A percentile compares a stretch with the other conserved stretches of the same genome.
Conservation (phyloP, 805 yeast genomes). For the Kazachstania martiniae region DNA sequence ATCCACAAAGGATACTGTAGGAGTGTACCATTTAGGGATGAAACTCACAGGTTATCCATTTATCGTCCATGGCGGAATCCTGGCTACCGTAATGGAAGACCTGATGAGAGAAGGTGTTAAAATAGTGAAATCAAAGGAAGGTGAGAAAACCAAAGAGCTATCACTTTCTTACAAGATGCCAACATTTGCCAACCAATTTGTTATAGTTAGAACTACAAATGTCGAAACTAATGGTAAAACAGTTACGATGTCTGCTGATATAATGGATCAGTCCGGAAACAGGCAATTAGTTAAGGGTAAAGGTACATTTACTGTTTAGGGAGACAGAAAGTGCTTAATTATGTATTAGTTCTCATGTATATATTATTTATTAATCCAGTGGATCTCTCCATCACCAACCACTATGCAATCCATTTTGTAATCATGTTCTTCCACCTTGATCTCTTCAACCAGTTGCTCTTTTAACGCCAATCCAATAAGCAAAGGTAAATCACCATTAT, state of each 20-base stretch:
- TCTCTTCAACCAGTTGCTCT: constrained; percentile 18
- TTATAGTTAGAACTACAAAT: constrained; percentile 48
- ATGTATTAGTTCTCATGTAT: background rate
- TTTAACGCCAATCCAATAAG: constrained; percentile 23
- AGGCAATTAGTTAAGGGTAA: constrained; percentile 46
- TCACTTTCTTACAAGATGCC: constrained; percentile 51
- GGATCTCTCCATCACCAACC: constrained; percentile 19
- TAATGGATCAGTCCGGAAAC: constrained; percentile 41
- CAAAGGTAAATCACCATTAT: constrained; percentile 15
- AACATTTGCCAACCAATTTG: constrained; percentile 66
- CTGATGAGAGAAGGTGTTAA: constrained; percentile 46
- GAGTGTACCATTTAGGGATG: constrained; percentile 69
- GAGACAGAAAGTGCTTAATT: background rate
- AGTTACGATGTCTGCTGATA: constrained; percentile 34
- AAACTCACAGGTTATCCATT: constrained; percentile 79
- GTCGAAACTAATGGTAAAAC: constrained; percentile 24
- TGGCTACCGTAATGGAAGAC: constrained; percentile 74
- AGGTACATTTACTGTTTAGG: constrained; percentile 32
- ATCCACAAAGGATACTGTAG: constrained; percentile 45
- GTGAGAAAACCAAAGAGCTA: constrained; percentile 31
- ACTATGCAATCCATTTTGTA: constrained; percentile 22
- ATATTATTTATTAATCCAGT: constrained; percentile 28
- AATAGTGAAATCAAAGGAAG: constrained; percentile 27
- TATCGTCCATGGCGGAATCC: constrained; percentile 78
- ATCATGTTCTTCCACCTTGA: constrained; percentile 25